A percentile compares a stretch with the other conserved stretches of the same genome.
Evolutionary conservation across 2,329 filamentous ascomycete genomes (phyloP).

Genomic region (Dothistroma septosporum): DNA sequence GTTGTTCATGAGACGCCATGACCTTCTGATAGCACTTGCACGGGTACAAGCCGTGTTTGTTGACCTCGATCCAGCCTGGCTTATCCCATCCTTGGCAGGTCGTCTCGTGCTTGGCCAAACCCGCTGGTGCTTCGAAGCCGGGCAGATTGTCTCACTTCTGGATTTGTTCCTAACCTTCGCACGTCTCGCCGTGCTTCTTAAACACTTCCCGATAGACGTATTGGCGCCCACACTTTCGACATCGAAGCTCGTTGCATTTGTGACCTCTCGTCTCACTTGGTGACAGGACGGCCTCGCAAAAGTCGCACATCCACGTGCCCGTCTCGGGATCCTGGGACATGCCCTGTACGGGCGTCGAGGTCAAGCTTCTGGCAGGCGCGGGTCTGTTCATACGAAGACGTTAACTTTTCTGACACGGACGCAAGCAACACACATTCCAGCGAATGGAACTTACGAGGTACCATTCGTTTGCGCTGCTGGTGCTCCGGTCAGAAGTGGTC

Average conservation of each 20-base stretch:
- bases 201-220: conserved; percentile 7
- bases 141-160: too few species aligned
- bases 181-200: conserved; percentile 3
- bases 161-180: neutral
- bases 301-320: neutral
- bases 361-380: neutral
- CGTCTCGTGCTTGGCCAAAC: too few species aligned
- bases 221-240: conserved; percentile 2
- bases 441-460: conserved; percentile 16
- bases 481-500: conserved; percentile 3
- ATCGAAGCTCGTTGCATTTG: conserved; percentile 2
- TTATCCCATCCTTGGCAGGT: too few species aligned
- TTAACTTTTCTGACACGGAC: neutral
- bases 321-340: conserved; percentile 1
- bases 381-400: conserved; percentile 1
- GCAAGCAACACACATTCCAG: neutral
- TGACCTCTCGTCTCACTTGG: neutral
- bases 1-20: too few species aligned
- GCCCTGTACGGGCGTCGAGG: neutral
- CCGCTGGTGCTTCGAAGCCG: too few species aligned
- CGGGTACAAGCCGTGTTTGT: too few species aligned
- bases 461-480: conserved; percentile 18
- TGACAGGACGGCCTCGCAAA: neutral
- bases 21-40: too few species aligned
- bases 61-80: too few species aligned